Conservation (phyloP, 768 basidiomycete species). For the Lentinula sp. region DNA sequence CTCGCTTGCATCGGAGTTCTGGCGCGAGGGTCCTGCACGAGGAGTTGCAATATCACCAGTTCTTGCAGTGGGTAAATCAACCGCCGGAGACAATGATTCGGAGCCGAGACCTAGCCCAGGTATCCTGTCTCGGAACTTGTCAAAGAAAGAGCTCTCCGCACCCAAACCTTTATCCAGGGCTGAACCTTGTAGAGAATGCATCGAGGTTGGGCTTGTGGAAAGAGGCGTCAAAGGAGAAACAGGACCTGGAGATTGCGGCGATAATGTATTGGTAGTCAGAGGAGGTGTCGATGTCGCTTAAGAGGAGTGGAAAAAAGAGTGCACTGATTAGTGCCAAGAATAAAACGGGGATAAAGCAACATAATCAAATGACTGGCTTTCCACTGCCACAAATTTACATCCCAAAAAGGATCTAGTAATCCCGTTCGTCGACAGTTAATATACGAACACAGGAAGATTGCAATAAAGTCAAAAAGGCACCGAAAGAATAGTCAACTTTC, state of each 20-base stretch:
- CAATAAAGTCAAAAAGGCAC: neutral
- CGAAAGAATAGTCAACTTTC: neutral
- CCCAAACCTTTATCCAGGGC: constrained; percentile 7
- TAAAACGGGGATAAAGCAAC: neutral
- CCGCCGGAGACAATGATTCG: neutral
- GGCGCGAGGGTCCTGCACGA: constrained; percentile 3
- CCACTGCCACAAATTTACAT: neutral
- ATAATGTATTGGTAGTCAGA: constrained; percentile 10
- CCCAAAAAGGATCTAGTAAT: neutral
- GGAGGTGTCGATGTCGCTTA: constrained; percentile 30
- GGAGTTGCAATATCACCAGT: neutral
- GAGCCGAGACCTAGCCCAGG: constrained; percentile 9
- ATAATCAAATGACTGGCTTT: neutral
- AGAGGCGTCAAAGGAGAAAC: constrained; percentile 33
- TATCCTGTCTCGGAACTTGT: constrained; percentile 40
- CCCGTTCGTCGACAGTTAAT: too few species aligned
- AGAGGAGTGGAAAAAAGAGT: constrained; percentile 2
- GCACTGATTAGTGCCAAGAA: neutral
- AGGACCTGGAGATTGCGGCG: constrained; percentile 37
- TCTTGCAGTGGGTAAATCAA: neutral
- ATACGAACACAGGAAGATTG: too few species aligned
- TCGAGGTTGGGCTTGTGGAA: constrained; percentile 13
- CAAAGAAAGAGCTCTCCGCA: constrained; percentile 36
- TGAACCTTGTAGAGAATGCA: neutral
- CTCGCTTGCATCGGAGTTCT: constrained; percentile 8